Conservation (phyloP, 2,329 filamentous ascomycete species). For the Akanthomyces muscarius region DNA sequence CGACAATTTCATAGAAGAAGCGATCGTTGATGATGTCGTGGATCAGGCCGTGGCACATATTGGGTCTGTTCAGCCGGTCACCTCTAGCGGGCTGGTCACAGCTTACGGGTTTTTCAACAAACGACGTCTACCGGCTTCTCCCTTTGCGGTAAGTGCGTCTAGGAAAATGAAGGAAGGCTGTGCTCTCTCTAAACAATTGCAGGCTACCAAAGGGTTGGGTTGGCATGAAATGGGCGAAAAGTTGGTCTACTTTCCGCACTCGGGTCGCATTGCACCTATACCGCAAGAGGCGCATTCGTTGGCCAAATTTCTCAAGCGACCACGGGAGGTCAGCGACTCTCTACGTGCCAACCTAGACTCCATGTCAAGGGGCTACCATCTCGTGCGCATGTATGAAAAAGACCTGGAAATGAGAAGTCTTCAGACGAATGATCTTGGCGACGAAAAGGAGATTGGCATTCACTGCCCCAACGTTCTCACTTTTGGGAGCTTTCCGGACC, state of each 20-base stretch:
- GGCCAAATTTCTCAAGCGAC: constrained; percentile 23
- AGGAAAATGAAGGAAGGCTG: neutral
- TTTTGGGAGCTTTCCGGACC: constrained; percentile 25
- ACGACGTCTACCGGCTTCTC: neutral
- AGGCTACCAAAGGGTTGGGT: neutral
- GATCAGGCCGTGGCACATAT: constrained; percentile 11
- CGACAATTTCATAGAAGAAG: neutral
- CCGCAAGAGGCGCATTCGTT: constrained; percentile 20
- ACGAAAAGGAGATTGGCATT: constrained; percentile 28
- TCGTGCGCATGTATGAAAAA: constrained; percentile 47
- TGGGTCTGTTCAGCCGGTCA: neutral
- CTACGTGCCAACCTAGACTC: neutral
- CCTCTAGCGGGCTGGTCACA: too few species aligned
- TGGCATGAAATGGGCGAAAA: constrained; percentile 18
- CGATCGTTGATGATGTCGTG: neutral
- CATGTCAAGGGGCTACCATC: constrained; percentile 26
- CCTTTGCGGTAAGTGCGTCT: neutral
- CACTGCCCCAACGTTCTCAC: constrained; percentile 30
- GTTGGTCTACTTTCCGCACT: constrained; percentile 36
- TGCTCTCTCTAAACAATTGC: neutral
- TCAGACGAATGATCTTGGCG: constrained; percentile 15
- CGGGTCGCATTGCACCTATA: constrained; percentile 23
- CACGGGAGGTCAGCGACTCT: neutral
- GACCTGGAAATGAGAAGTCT: constrained; percentile 46
- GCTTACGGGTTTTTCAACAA: neutral